Evolutionary conservation across 1,139 yeast genomes (phyloP).

Genomic region (Suhomyces maxii): DNA sequence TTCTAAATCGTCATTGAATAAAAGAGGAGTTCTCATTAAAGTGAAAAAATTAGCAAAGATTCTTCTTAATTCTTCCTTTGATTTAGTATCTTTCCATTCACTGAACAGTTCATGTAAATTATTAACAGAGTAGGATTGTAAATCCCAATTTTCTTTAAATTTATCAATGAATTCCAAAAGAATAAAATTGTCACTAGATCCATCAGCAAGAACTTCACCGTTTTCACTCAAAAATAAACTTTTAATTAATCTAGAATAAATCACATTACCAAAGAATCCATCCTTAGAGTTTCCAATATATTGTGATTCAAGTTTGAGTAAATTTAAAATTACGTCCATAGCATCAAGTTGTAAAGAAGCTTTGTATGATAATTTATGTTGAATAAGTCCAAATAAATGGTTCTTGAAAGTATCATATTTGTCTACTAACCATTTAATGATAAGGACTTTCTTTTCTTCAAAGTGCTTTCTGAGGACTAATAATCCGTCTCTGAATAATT

Average conservation of each 20-base stretch:
- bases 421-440: constrained; percentile 63
- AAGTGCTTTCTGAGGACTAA: constrained; percentile 39
- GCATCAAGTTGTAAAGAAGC: constrained; percentile 59
- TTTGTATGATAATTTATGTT: constrained; percentile 29
- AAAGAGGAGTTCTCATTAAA: constrained; percentile 33
- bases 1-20: constrained; percentile 28
- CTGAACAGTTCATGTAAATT: constrained; percentile 26
- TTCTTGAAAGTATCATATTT: constrained; percentile 59
- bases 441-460: constrained; percentile 47
- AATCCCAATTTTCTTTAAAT: constrained; percentile 58
- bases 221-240: constrained; percentile 44
- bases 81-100: constrained; percentile 22
- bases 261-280: constrained; percentile 62
- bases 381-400: constrained; percentile 42
- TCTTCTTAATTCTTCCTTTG: constrained; percentile 19
- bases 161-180: constrained; percentile 59
- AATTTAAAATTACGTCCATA: constrained; percentile 61
- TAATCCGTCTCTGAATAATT: constrained; percentile 50
- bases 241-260: constrained; percentile 51
- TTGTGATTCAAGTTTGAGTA: constrained; percentile 60
- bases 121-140: constrained; percentile 64
- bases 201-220: constrained; percentile 42
- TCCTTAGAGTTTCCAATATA: constrained; percentile 48
- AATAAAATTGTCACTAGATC: constrained; percentile 53
- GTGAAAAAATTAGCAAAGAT: constrained; percentile 44